Base-by-base conservation (phyloP, 2,329 filamentous ascomycete genomes). In the Sporothrix luriei region DNA sequence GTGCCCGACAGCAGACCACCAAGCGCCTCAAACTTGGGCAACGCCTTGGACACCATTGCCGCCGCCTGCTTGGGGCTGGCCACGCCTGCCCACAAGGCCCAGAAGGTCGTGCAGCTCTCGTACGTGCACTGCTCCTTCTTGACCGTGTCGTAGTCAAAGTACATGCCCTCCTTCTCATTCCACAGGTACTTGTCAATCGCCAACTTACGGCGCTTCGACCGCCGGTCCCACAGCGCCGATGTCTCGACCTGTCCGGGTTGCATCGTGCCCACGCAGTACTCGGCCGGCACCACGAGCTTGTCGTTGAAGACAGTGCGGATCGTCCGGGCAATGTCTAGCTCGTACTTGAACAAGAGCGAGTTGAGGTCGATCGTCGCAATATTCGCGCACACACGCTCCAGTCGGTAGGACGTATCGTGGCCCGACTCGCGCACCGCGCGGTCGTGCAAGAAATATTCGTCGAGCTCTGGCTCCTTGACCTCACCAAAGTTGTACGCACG, bases 391-490 rank as follows among this genome's bases (percentile, higher is more conserved):
- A 96, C 86, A 61, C 88, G 90, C 80, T 98, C 95, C 24, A 99
- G 85, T 21, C 95, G 92, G 80, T 98, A 98, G 19, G 92, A 92
- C 2, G 95, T 99, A 78, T 99, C 95, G 79, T 99, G 95, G 14
- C 95, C 95, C 21, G 94, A 97, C 80, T 99, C 95, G 74, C 95
- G 90, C 46, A 98, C 94, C 2, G 94, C 94, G 71, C 95, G 91
- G 78, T 99, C 95, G 78, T 99, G 95, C 77, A 97, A 82, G 81
- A 98, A 98, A 80, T 98, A 99, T 61, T 94, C 89, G 76, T 99
- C 95, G 16, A 99, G 84, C 73, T 97, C 92, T 0, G 94, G 93
- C 80, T 98, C 94, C 61, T 84, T 79, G 33, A 99, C 86, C 66
- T 87, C 79, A 24, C 90, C 88, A 72, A 88, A 79, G 78, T 98